Evolutionary conservation across 83 land plant genomes (phyloP), one percentile per base, ranked within the genome.

Genomic region (Larix sibirica): DNA sequence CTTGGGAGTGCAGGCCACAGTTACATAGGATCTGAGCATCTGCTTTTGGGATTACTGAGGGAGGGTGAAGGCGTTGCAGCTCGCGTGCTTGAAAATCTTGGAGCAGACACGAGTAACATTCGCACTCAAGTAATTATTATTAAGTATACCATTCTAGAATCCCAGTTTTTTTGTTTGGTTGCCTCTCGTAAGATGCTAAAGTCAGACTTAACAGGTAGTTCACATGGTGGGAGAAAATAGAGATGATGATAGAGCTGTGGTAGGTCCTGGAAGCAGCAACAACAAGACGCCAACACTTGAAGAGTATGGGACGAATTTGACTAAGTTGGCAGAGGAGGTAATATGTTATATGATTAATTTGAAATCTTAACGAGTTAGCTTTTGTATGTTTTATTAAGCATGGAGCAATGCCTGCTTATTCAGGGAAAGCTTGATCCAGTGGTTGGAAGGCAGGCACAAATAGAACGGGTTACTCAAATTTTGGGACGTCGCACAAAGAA

Each of bases 1-100:
- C 63, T 75, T 71, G 33, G 8, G 9, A 47, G 58, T 88, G 58
- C 88, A 94, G 97, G 97, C n/a, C 98, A 95, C 80, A 93, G 92
- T 14, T 95, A 95, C 87, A 93, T 95, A 77, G 98, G 96, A 26
- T 91, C 98, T n/a, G 96, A 95, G 83, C 96, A 95, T 73, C 83
- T 95, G 85, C 92, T 95, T 44, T 86, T 93, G 40, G 96, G 93
- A 40, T 74, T 95, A 47, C 88, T 95, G 63, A 87, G 94, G 59
- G 96, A 95, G 81, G 97, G 97, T 42, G 97, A 95, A 84, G 97
- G 97, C 83, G 97, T 95, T 13, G 97, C 97, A 50, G 96, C 94
- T 10, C 93, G 96, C 64, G 98, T 95, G 63, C 91, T 95, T 54
- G 94, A 94, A 83, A 95, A 89, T 69, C 92, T 95, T 82, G 98